Percentiles rank a stretch among this genome's conserved stretches.
Conservation (phyloP, 305 asterid species). For the Fraxinus velutina region DNA sequence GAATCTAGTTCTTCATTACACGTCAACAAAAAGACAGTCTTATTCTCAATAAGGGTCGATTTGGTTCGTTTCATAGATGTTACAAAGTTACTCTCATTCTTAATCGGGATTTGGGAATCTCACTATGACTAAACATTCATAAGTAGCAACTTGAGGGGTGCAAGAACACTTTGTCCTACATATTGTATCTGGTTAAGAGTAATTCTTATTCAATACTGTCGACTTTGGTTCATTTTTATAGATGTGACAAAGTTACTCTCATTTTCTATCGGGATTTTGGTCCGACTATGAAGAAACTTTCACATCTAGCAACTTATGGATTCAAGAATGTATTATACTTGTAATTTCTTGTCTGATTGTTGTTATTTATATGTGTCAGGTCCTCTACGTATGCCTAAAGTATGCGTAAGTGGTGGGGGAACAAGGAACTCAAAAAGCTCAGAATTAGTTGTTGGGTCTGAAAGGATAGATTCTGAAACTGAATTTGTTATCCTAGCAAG, state of each 20-base stretch:
- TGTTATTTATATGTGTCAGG: slow-evolving; percentile 22
- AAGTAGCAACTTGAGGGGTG: neutral
- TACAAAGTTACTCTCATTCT: neutral
- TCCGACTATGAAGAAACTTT: neutral
- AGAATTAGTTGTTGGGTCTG: slow-evolving; percentile 37
- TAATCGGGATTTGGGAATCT: neutral
- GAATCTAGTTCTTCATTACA: neutral
- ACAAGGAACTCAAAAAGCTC: slow-evolving; percentile 30
- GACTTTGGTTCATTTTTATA: neutral
- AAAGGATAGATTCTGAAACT: slow-evolving; percentile 41
- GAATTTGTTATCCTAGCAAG: slow-evolving; percentile 61
- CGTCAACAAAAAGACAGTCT: neutral
- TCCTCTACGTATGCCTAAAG: slow-evolving; percentile 22
- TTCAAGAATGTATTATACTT: neutral
- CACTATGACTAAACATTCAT: neutral
- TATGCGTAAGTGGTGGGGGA: neutral
- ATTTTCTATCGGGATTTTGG: neutral
- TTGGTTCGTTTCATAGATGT: neutral
- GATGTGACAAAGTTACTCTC: neutral
- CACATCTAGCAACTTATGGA: neutral
- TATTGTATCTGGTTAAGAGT: neutral
- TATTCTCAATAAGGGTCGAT: neutral
- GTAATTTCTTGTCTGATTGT: neutral
- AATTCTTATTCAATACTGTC: neutral
- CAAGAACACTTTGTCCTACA: neutral